Conservation (phyloP, 352 stramenopile genomes). For the Phytopythium kandeliae region DNA sequence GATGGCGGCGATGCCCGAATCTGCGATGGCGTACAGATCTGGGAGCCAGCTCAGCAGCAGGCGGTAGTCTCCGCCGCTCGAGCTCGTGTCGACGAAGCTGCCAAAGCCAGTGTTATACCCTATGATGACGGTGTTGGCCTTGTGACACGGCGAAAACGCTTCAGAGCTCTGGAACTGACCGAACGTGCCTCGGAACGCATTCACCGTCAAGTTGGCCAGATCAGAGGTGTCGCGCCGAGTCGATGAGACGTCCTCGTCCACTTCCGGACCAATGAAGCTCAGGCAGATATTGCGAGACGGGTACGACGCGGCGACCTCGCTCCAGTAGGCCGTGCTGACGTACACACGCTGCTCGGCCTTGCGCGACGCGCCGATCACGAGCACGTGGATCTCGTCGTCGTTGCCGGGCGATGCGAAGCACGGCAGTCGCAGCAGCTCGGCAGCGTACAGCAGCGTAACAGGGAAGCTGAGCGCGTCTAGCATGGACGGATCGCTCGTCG, state of each 20-base stretch:
- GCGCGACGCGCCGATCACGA: constrained; percentile 54
- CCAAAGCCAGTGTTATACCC: constrained; percentile 78
- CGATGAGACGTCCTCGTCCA: constrained; percentile 12
- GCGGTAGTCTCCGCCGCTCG: constrained; percentile 12
- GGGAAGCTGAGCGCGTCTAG: constrained; percentile 74
- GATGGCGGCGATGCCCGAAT: constrained; percentile 43
- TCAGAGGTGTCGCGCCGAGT: neutral
- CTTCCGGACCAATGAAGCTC: constrained; percentile 64
- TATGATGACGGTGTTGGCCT: constrained; percentile 44
- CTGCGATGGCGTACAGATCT: constrained; percentile 49
- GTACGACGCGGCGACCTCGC: constrained; percentile 40
- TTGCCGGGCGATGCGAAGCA: neutral
- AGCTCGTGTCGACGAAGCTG: constrained; percentile 60
- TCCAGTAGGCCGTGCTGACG: constrained; percentile 64
- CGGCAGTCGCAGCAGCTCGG: constrained; percentile 23
- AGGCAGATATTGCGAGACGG: constrained; percentile 25
- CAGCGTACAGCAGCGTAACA: constrained; percentile 49
- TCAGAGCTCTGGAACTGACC: constrained; percentile 34
- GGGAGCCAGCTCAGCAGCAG: constrained; percentile 72
- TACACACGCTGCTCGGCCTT: constrained; percentile 74
- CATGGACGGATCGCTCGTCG: constrained; percentile 51
- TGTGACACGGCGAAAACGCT: constrained; percentile 20
- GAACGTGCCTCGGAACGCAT: constrained; percentile 35
- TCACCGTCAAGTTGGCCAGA: constrained; percentile 20
- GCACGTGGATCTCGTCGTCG: constrained; percentile 17